These are phyloP conservation scores for Botryotinia narcissicola DNA, from an alignment of 2,329 filamentous ascomycete species.

Conservation along the genomic window DNA sequence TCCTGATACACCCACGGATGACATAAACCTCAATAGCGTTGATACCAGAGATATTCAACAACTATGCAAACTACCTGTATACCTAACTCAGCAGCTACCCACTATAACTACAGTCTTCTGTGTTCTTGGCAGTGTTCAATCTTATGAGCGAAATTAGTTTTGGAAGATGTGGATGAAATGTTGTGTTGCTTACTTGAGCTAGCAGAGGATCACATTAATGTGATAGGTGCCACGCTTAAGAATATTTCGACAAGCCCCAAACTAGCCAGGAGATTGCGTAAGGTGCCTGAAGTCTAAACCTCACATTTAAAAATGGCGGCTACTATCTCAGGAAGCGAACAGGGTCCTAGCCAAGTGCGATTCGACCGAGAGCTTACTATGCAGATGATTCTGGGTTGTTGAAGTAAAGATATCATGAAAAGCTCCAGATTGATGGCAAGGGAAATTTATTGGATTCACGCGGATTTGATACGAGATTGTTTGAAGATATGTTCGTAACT, in stretches of 20 bases:
- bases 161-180: too few species aligned
- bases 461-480: too few species aligned
- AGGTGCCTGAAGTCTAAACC: not conserved
- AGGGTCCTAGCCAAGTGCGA: not conserved
- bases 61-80: too few species aligned
- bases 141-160: too few species aligned
- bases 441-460: too few species aligned
- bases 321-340: not conserved
- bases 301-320: not conserved
- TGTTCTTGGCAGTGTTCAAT: too few species aligned
- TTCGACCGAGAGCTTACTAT: not conserved
- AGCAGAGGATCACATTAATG: not conserved
- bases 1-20: too few species aligned
- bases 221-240: not conserved
- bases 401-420: not conserved
- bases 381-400: not conserved
- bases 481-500: too few species aligned
- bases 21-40: too few species aligned
- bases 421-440: not conserved
- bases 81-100: too few species aligned
- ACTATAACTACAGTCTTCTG: too few species aligned
- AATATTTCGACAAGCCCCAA: not conserved
- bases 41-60: too few species aligned
- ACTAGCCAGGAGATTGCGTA: not conserved
- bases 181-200: not conserved